Evolutionary conservation across 2,329 filamentous ascomycete species (phyloP).

Genomic region (Chrysoporthe deuterocubensis): DNA sequence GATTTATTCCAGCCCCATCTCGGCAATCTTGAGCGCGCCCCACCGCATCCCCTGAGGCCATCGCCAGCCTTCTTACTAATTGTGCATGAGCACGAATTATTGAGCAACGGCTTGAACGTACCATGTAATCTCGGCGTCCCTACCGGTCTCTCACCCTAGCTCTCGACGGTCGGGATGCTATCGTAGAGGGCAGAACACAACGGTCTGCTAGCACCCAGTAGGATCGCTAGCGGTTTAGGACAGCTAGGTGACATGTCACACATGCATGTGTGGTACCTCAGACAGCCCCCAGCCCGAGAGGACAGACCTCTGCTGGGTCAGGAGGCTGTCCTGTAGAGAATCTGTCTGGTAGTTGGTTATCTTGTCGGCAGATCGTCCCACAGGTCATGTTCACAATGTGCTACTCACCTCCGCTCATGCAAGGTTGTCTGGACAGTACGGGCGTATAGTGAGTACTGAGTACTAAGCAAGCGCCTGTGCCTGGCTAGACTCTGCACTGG

Average conservation of each 20-base stretch:
- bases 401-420: background rate
- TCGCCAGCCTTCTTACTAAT: background rate
- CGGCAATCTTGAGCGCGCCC: constrained; percentile 13
- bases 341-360: background rate
- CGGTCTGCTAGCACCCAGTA: background rate
- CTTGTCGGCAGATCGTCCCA: no score
- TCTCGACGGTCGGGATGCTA: background rate
- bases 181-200: no score
- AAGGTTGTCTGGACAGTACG: background rate
- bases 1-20: constrained; percentile 15
- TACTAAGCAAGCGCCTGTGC: background rate
- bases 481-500: background rate
- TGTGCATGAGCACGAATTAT: background rate
- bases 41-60: constrained; percentile 20
- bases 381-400: no score
- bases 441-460: no score
- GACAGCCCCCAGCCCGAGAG: background rate
- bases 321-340: background rate
- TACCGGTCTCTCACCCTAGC: background rate
- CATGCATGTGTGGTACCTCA: background rate
- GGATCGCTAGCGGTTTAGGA: background rate
- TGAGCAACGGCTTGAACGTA: no score
- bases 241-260: background rate
- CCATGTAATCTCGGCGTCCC: background rate
- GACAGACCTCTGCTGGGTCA: background rate